Percentiles rank a stretch among this genome's conserved stretches.
phyloP scores from a whole-genome alignment of 2,329 filamentous ascomycete genomes.

The Hirsutella rhossiliensis region DNA sequence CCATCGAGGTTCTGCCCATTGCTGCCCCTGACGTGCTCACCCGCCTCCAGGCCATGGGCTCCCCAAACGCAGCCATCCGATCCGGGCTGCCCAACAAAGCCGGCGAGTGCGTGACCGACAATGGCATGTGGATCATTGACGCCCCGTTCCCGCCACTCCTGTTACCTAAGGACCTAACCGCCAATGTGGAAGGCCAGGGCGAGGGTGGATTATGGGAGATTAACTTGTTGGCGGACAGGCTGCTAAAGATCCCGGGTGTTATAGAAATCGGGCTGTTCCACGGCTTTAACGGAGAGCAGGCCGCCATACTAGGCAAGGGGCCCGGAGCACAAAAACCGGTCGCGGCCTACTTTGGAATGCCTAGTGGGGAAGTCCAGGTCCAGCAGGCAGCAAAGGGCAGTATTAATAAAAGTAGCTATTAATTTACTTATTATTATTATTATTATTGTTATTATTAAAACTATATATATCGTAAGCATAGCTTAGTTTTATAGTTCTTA shows the following conservation, averaged over 20 bases:
- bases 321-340: constrained; percentile 79
- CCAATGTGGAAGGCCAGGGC: constrained; percentile 38
- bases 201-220: constrained; percentile 64
- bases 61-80: constrained; percentile 57
- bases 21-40: constrained; percentile 66
- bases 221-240: constrained; percentile 54
- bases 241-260: constrained; percentile 77
- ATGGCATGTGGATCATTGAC: constrained; percentile 70
- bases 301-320: constrained; percentile 35
- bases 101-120: constrained; percentile 55
- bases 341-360: constrained; percentile 90
- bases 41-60: constrained; percentile 62
- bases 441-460: too few species aligned
- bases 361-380: constrained; percentile 50
- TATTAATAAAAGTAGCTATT: too few species aligned
- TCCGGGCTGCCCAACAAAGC: constrained; percentile 65
- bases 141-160: constrained; percentile 72
- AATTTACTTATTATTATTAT: too few species aligned
- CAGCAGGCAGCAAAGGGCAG: constrained; percentile 8
- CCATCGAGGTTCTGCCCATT: constrained; percentile 86
- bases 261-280: constrained; percentile 87
- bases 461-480: too few species aligned
- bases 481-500: too few species aligned
- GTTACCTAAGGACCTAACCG: constrained; percentile 39
- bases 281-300: constrained; percentile 65